A percentile compares a stretch with the other conserved stretches of the same genome.
Evolutionary conservation across 1,139 yeast species (phyloP).

Genomic region (Saccharomyces hybrid): DNA sequence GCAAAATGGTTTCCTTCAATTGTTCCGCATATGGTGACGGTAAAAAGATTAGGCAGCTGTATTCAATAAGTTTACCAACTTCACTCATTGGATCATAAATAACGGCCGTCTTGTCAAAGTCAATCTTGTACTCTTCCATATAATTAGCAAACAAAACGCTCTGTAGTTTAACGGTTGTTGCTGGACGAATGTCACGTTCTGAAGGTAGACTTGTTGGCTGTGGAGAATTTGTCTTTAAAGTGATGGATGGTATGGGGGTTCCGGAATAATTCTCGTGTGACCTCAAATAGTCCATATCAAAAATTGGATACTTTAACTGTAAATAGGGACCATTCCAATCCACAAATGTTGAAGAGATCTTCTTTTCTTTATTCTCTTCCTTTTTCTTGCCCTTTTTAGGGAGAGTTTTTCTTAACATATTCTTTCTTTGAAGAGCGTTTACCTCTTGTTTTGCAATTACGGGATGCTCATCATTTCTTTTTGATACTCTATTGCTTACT

Average conservation of each 20-base stretch:
- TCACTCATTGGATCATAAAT: conserved; percentile 62
- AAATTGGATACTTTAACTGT: conserved; percentile 15
- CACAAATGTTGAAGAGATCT: conserved; percentile 8
- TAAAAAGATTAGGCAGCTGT: conserved; percentile 39
- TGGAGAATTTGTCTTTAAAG: conserved; percentile 14
- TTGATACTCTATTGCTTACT: neutral
- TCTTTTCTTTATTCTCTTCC: conserved; percentile 2
- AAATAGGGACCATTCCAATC: conserved; percentile 9
- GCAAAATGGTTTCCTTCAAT: conserved; percentile 41
- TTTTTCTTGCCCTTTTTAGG: neutral
- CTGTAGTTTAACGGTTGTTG: conserved; percentile 17
- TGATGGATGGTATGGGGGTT: conserved; percentile 13
- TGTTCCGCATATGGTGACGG: conserved; percentile 38
- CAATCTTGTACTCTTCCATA: conserved; percentile 29
- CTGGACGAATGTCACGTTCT: neutral
- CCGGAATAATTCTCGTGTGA: conserved; percentile 8
- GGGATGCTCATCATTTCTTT: neutral
- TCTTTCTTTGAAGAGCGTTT: neutral
- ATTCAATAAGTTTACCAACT: conserved; percentile 53
- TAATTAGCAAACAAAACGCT: conserved; percentile 27
- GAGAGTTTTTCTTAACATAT: neutral
- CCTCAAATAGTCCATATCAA: conserved; percentile 14
- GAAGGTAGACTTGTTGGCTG: neutral
- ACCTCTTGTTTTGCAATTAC: neutral
- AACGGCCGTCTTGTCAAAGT: conserved; percentile 18